Evolutionary conservation across 176 grass and related monocot species (phyloP), one percentile per base, ranked within the genome.

Genomic region (Lolium rigidum): DNA sequence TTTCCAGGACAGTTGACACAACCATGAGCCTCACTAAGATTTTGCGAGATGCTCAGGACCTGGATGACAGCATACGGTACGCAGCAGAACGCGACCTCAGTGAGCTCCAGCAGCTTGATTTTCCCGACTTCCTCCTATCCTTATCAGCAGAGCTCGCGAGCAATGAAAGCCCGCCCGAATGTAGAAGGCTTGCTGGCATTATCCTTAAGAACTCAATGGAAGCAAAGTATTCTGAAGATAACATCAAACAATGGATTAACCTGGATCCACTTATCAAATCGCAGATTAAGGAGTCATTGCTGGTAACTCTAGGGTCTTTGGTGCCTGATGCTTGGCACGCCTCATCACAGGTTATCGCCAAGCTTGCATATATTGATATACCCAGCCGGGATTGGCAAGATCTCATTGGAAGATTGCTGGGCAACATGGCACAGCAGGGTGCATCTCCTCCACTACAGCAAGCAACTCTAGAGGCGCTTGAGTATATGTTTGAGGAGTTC

Each of bases 341-440:
- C 73, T 97, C 95, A 63, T 94, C 92, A 17, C 95, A 97, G 84
- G 86, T 94, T 54, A 91, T 94, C 86, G 92, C 90, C 2, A 97
- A 97, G 88, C 83, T 97, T 82, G 95, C 95, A 55, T 92, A 88
- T 3, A 94, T 97, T 83, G 95, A 97, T 82, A 84, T 94, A 69
- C 90, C 95, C 26, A 35, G 31, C 31, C 31, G 31, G 31, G 31
- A 35, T 35, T 35, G 31, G 31, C 31, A 35, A 35, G 31, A 35
- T 35, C 31, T 35, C 31, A 35, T 35, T 35, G 31, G 31, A 35
- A 35, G 31, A 35, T 35, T 35, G 31, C 31, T 35, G 31, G 31
- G 31, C 31, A 35, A 35, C 31, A 35, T 35, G 31, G 31, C 31
- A 35, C 2, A 35, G 31, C 31, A 35, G 31, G 31, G 31, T 3